Conservation (phyloP, 169 alveolate species). For the Eimeria tenella region DNA sequence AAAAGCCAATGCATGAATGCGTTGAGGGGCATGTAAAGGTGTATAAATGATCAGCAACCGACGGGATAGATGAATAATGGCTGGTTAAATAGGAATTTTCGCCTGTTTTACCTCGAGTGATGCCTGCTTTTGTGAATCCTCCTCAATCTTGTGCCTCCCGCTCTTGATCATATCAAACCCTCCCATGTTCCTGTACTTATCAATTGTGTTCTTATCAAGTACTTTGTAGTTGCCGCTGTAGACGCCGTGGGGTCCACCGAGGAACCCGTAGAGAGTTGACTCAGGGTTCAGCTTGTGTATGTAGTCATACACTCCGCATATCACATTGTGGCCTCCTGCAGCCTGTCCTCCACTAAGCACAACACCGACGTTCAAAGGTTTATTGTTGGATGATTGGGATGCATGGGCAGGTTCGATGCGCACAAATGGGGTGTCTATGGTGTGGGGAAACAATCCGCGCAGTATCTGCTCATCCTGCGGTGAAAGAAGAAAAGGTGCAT, state of each 20-base stretch:
- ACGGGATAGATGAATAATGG: not conserved
- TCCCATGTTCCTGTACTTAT: slow-evolving; percentile 96
- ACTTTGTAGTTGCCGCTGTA: slow-evolving; percentile 94
- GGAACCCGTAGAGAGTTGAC: slow-evolving; percentile 70
- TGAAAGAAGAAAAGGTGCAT: slow-evolving; percentile 39
- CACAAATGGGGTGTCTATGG: slow-evolving; percentile 41
- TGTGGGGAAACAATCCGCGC: slow-evolving; percentile 35
- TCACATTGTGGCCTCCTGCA: slow-evolving; percentile 99
- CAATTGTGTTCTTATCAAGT: slow-evolving; percentile 93
- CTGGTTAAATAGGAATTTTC: too few relatives aligned
- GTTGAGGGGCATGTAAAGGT: not conserved
- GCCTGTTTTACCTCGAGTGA: slow-evolving; percentile 85
- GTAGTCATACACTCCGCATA: slow-evolving; percentile 97
- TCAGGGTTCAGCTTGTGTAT: slow-evolving; percentile 82
- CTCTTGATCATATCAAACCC: slow-evolving; percentile 99
- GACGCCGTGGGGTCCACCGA: slow-evolving; percentile 93
- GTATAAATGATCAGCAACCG: not conserved
- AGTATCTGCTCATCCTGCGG: not conserved
- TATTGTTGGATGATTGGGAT: not conserved
- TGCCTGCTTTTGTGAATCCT: slow-evolving; percentile 93
- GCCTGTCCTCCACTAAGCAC: slow-evolving; percentile 99
- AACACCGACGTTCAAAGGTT: slow-evolving; percentile 90
- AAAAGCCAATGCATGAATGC: too few relatives aligned
- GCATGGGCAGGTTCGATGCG: slow-evolving; percentile 22
- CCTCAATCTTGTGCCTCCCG: slow-evolving; percentile 98